Base-by-base conservation (phyloP, 768 basidiomycete genomes). In the Rhodotorula toruloides region DNA sequence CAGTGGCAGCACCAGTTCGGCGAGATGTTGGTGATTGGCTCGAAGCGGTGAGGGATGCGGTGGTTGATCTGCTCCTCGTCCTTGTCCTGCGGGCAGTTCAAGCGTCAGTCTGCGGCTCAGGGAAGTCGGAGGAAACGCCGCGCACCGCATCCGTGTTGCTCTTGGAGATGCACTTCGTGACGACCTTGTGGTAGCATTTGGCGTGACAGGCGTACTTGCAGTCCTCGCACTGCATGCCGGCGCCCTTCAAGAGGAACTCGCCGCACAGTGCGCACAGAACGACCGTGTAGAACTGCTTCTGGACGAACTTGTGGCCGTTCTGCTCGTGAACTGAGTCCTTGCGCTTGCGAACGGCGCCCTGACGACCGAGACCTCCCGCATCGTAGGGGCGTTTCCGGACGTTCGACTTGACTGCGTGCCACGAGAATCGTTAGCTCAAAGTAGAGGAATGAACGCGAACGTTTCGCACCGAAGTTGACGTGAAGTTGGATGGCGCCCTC, bases 1-100 rank as follows among this genome's bases (percentile, higher is more conserved):
- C 96, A 99, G 77, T 99, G 96, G 77, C 96, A 99, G 78, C 96
- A 99, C 96, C 96, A 99, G 75, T 94, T 97, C 25, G 96, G 90
- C 49, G 91, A 90, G 61, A 98, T 87, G 78, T 96, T 98, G 67
- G 92, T 97, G 74, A 96, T 85, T 25, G 93, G 87, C 73, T 93
- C 91, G 80, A 99, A 99, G 29, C 96, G 87, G 79, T 99, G 96
- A 58, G 96, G 96, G 74, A 99, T 98, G 58, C 96, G 89, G 79
- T 99, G 96, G 74, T 99, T 98, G 77, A 98, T 92, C 80, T 61
- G 54, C 78, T 98, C 94, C 78, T 89, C 94, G 78, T 99, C 96
- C 55, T 86, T 90, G 72, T 97, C 90, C 91, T 94, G 70, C 31
- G 32, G 59, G 42, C 17, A 32, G 39, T 55, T 3, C 5, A 12